phyloP scores from a whole-genome alignment of 345 rosid species.

The Limnanthes douglasii region DNA sequence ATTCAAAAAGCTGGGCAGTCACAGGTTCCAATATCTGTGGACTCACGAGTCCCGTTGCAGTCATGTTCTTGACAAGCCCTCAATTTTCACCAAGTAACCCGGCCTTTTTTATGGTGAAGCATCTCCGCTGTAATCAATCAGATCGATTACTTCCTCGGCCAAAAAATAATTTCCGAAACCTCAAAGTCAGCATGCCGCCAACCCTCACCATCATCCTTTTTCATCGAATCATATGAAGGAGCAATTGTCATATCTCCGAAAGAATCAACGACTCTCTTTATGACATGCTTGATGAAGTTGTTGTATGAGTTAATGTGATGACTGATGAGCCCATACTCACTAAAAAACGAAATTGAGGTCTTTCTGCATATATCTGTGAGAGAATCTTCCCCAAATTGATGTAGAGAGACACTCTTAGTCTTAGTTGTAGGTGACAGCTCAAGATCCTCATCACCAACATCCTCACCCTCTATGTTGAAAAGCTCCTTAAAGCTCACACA shows the following conservation, averaged over 20 bases:
- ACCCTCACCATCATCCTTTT: slow-evolving; percentile 43
- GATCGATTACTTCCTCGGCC: slow-evolving; percentile 49
- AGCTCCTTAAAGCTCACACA: no score
- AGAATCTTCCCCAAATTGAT: slow-evolving; percentile 33
- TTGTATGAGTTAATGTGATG: slow-evolving; percentile 81
- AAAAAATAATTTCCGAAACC: slow-evolving; percentile 70
- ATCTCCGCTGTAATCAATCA: slow-evolving; percentile 36
- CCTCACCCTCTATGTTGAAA: no score
- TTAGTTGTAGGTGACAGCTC: no score
- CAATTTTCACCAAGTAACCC: slow-evolving; percentile 98
- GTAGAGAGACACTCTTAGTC: no score
- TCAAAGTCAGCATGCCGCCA: slow-evolving; percentile 52
- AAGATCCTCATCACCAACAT: no score
- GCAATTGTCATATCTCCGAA: slow-evolving; percentile 47
- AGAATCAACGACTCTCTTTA: slow-evolving; percentile 46
- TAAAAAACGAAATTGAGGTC: slow-evolving; percentile 43
- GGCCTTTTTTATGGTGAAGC: slow-evolving; percentile 41
- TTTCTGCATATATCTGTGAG: slow-evolving; percentile 42
- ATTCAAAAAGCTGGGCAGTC: slow-evolving; percentile 21
- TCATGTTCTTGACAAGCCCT: slow-evolving; percentile 88
- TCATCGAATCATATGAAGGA: slow-evolving; percentile 56
- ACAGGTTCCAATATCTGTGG: slow-evolving; percentile 36
- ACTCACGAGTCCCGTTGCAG: slow-evolving; percentile 70
- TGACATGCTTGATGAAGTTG: slow-evolving; percentile 43
- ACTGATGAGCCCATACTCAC: slow-evolving; percentile 60